Conservation (phyloP, 2,329 filamentous ascomycete genomes). For the Diplodia sapinea region DNA sequence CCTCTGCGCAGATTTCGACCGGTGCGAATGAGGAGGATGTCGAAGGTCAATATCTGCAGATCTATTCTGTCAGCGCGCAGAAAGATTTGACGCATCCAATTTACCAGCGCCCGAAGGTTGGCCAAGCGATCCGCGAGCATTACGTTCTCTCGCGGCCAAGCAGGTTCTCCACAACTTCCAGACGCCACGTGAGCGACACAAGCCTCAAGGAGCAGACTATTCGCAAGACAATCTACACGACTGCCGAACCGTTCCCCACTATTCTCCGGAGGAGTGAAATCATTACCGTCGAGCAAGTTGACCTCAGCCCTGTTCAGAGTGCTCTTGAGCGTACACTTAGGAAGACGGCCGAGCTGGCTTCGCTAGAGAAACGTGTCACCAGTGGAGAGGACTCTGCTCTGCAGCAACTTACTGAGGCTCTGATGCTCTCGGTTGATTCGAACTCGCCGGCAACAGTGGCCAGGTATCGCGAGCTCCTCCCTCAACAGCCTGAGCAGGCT, state of each 20-base stretch:
- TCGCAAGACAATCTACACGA: constrained; percentile 84
- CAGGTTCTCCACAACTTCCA: constrained; percentile 76
- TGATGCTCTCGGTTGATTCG: constrained; percentile 77
- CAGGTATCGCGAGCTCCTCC: constrained; percentile 76
- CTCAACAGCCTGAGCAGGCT: constrained; percentile 50
- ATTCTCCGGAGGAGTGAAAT: constrained; percentile 89
- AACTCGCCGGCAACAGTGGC: constrained; percentile 77
- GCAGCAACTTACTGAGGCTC: constrained; percentile 73
- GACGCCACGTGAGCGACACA: constrained; percentile 70
- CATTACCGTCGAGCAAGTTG: constrained; percentile 68
- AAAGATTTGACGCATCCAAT: constrained; percentile 82
- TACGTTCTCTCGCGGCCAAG: constrained; percentile 78
- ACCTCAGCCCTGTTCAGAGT: constrained; percentile 79
- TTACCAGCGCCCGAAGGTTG: constrained; percentile 85
- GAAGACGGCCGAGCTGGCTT: constrained; percentile 84
- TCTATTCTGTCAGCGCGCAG: constrained; percentile 80
- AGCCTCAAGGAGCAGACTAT: constrained; percentile 73
- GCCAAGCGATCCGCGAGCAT: constrained; percentile 84
- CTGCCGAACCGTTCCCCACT: constrained; percentile 86
- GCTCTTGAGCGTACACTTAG: constrained; percentile 87
- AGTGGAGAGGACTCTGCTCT: constrained; percentile 75
- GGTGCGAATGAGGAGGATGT: constrained; percentile 74
- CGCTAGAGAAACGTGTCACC: constrained; percentile 74
- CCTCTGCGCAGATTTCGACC: constrained; percentile 79
- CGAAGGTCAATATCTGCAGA: constrained; percentile 87